phyloP scores from a whole-genome alignment of 176 grass and related monocot species.

The Cymbopogon citratus region DNA sequence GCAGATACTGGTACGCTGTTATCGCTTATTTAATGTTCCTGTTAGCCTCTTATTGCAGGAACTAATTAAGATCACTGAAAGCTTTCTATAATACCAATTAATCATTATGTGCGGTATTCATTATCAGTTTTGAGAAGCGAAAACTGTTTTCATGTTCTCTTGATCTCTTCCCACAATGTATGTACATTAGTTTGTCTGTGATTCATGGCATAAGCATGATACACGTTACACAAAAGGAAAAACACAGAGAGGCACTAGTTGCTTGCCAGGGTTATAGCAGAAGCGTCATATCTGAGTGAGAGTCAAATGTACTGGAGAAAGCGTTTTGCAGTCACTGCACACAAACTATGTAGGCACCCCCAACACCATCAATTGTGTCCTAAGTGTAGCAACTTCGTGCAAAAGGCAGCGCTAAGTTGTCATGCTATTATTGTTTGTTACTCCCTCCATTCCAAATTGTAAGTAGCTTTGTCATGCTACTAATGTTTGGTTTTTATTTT shows the following conservation, averaged over 20 bases:
- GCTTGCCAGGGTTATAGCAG: background rate
- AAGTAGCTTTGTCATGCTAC: background rate
- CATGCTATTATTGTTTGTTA: background rate
- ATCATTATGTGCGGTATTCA: background rate
- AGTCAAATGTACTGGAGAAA: background rate
- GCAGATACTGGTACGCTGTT: constrained; percentile 73
- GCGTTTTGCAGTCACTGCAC: background rate
- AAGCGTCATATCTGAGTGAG: constrained; percentile 1
- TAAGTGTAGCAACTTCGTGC: background rate
- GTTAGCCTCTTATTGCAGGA: background rate
- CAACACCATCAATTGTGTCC: background rate
- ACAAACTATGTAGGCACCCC: background rate
- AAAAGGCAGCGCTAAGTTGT: background rate
- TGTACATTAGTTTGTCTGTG: background rate
- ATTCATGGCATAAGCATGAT: background rate
- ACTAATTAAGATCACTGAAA: background rate
- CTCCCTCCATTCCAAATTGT: background rate
- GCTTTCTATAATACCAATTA: background rate
- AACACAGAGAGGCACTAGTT: background rate
- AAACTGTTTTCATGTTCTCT: background rate
- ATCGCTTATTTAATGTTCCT: background rate
- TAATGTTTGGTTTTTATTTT: constrained; percentile 8
- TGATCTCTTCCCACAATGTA: background rate
- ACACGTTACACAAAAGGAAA: background rate
- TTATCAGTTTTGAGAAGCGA: background rate